A percentile compares a stretch with the other conserved stretches of the same genome.
Evolutionary conservation across 2,329 filamentous ascomycete genomes (phyloP).

Genomic region (Cercospora sp.): DNA sequence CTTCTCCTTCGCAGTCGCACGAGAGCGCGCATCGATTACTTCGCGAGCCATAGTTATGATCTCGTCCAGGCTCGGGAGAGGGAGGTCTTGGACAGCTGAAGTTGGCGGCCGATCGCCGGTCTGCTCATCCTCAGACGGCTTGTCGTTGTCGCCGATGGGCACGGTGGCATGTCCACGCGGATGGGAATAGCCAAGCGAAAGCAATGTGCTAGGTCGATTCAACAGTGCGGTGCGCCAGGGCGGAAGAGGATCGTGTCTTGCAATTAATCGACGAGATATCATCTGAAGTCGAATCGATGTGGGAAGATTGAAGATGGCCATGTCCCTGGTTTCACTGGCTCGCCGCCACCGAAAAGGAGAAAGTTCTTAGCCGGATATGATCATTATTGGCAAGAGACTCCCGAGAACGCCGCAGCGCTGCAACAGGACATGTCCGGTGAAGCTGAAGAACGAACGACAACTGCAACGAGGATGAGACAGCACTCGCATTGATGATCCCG

Average conservation of each 20-base stretch:
- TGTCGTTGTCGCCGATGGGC: constrained; percentile 4
- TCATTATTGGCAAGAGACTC: background rate
- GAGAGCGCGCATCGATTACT: background rate
- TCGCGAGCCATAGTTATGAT: constrained; percentile 12
- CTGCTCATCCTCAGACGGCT: background rate
- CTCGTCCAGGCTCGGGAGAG: background rate
- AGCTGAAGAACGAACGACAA: background rate
- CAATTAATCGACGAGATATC: background rate
- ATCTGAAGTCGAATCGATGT: constrained; percentile 14
- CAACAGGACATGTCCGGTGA: background rate
- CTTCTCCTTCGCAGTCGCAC: constrained; percentile 4
- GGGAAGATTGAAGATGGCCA: constrained; percentile 16
- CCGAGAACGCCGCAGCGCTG: background rate
- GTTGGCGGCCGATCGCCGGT: background rate
- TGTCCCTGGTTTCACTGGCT: background rate
- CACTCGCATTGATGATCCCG: background rate
- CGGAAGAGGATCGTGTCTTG: background rate
- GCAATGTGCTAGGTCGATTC: background rate
- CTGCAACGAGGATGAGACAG: background rate
- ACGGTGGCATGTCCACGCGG: constrained; percentile 8
- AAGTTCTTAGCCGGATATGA: background rate
- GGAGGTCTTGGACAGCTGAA: background rate
- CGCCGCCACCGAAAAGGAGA: background rate
- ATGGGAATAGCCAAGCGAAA: background rate
- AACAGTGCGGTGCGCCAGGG: background rate